Evolutionary conservation across 441 rosid genomes (phyloP).

Genomic region (Adansonia madagascariensis): DNA sequence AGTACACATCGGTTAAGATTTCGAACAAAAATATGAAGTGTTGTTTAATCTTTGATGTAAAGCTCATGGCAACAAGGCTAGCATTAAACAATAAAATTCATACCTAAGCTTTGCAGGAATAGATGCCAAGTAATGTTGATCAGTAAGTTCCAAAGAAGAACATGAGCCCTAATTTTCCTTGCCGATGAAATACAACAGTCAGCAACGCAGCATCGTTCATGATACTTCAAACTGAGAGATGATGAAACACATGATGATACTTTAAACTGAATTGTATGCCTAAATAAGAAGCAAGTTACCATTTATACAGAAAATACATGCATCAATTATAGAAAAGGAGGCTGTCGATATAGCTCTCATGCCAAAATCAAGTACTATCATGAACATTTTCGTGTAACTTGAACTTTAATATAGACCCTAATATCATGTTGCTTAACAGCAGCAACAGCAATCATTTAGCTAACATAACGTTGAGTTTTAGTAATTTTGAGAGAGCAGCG

Average conservation of each 20-base stretch:
- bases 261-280: neutral
- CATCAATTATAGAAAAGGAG: neutral
- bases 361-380: neutral
- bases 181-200: neutral
- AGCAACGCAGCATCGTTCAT: neutral
- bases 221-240: neutral
- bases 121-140: neutral
- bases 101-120: neutral
- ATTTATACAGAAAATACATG: neutral
- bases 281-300: neutral
- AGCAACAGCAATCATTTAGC: constrained; percentile 6
- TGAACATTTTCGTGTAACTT: neutral
- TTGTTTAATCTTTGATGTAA: neutral
- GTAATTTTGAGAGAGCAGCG: neutral
- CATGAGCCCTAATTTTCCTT: neutral
- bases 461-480: neutral
- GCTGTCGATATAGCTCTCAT: neutral
- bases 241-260: neutral
- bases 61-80: neutral
- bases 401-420: neutral
- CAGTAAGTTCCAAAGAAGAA: neutral
- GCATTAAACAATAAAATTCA: neutral
- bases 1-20: neutral
- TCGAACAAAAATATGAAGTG: neutral
- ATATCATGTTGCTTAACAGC: neutral